Evolutionary conservation across 208 protist species (phyloP).

Genomic region (Balamuthia mandrillaris): DNA sequence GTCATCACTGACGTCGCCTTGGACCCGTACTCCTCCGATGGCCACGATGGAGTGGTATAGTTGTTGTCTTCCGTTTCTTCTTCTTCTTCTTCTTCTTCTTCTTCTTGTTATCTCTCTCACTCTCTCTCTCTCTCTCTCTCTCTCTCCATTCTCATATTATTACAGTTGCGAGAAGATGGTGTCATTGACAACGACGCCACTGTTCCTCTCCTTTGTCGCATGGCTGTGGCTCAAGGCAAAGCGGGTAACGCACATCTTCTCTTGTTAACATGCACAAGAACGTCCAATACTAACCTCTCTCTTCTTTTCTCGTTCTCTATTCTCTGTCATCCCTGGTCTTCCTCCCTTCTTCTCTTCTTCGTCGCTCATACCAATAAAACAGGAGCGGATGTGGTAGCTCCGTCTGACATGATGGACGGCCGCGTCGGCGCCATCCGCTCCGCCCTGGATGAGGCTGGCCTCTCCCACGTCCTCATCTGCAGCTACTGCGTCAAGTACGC

Average conservation of each 20-base stretch:
- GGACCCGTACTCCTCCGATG: conserved; percentile 54
- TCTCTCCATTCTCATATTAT: conserved; percentile 45
- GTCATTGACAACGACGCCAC: conserved; percentile 73
- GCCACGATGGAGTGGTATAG: conserved; percentile 53
- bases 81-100: background rate
- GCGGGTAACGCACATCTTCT: conserved; percentile 49
- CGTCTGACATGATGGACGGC: conserved; percentile 88
- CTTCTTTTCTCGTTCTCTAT: too few relatives aligned
- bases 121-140: background rate
- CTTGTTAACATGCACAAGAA: too few relatives aligned
- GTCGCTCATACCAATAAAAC: background rate
- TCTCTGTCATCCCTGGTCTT: too few relatives aligned
- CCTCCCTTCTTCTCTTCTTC: background rate
- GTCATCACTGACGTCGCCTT: conserved; percentile 56
- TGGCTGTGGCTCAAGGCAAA: conserved; percentile 64
- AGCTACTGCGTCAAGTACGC: conserved; percentile 81
- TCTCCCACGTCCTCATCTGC: conserved; percentile 48
- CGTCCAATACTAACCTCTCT: too few relatives aligned
- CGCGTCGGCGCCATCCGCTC: conserved; percentile 71
- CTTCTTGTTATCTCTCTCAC: background rate
- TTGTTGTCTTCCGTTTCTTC: background rate
- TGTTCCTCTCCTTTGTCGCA: conserved; percentile 66
- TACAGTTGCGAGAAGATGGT: conserved; percentile 49
- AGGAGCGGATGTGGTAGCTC: conserved; percentile 76
- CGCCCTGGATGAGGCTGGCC: conserved; percentile 46